Conservation (phyloP, 441 rosid genomes). For the Dalechampia spathulata region DNA sequence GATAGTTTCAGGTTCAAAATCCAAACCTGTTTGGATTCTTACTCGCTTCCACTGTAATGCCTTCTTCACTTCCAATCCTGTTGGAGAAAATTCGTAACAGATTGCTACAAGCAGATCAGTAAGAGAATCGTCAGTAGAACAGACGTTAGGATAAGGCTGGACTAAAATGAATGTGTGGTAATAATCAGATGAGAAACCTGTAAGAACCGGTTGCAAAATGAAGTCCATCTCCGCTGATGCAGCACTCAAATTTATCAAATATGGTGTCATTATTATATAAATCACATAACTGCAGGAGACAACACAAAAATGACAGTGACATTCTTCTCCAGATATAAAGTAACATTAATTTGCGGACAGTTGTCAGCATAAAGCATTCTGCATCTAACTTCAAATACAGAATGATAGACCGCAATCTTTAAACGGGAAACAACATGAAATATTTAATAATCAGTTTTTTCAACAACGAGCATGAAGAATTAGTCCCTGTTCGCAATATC, state of each 20-base stretch:
- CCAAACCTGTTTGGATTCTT: constrained; percentile 50
- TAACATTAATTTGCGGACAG: not conserved
- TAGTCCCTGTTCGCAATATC: too few relatives aligned
- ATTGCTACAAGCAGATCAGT: constrained; percentile 34
- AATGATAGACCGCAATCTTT: not conserved
- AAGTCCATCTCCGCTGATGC: constrained; percentile 53
- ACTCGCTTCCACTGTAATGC: constrained; percentile 44
- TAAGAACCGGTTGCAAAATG: constrained; percentile 72
- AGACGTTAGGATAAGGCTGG: constrained; percentile 5
- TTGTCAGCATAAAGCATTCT: too few relatives aligned
- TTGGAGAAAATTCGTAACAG: constrained; percentile 46
- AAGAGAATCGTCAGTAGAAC: constrained; percentile 16
- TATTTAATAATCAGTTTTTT: not conserved
- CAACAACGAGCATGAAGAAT: not conserved
- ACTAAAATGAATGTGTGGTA: constrained; percentile 3
- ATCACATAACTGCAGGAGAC: constrained; percentile 49
- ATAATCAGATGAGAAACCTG: constrained; percentile 33
- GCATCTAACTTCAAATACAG: too few relatives aligned
- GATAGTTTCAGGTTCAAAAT: not conserved
- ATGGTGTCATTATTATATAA: constrained; percentile 57
- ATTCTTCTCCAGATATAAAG: not conserved
- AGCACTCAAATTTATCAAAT: constrained; percentile 73
- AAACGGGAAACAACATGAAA: not conserved
- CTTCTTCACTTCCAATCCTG: constrained; percentile 41
- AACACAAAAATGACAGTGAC: constrained; percentile 1